Evolutionary conservation across 257 asterid genomes (phyloP), one percentile per base, ranked within the genome.

Genomic region (Echites panduratus): DNA sequence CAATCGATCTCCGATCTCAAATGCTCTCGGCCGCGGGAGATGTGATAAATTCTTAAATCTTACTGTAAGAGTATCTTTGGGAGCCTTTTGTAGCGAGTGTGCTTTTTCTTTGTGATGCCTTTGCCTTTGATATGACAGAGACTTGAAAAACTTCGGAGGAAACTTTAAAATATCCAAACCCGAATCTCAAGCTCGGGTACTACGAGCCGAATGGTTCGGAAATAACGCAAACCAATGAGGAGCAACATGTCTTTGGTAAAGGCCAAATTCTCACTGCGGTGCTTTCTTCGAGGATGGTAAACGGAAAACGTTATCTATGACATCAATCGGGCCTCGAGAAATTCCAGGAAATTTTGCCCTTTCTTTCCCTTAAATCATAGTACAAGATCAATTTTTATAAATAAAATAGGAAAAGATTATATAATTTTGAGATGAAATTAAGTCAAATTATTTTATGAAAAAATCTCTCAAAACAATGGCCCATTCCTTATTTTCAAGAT

Each of bases 111-210:
- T 64, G 70, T 68, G n/a, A 45, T 58, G 65, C 64, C 52, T 68
- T 3, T 62, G 47, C 64, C 67, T 70, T 44, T 63, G 70, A 26
- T 45, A 29, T 52, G 82, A 14, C 70, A 22, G 35, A 20, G 27
- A 47, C 44, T 52, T 66, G 66, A 53, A 57, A 70, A 69, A 43
- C 73, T 61, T 70, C 14, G 43, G 61, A 58, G 43, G 61, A 58
- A 58, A 58, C 79, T 57, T 7, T 41, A 76, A 76, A 73, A 58
- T 47, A n/a, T 44, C 71, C 20, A 71, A 63, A 58, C 16, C 80
- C 77, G 71, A 77, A 53, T 84, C 88, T 78, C 27, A 78, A 84
- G 83, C 71, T 78, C 80, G 84, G 80, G 47, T 65, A 1, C 5
- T 2, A 61, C 79, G 77, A 78, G 44, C 79, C 81, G 1, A 40